Conservation (phyloP, 768 basidiomycete species). For the Suillus sp. region DNA sequence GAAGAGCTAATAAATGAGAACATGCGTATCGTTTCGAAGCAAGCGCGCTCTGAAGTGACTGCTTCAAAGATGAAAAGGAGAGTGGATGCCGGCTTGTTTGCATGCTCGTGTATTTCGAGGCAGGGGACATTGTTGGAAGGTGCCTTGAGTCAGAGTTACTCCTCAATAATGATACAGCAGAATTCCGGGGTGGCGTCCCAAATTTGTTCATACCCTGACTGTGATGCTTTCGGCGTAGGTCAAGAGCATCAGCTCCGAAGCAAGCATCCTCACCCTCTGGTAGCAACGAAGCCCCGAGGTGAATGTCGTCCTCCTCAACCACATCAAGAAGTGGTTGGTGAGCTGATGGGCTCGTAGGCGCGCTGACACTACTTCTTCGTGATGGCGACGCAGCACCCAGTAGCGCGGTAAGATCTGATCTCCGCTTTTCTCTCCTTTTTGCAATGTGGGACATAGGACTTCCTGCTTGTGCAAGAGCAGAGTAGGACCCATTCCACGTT, state of each 20-base stretch:
- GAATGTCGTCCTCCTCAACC: conserved; percentile 41
- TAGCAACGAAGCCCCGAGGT: conserved; percentile 24
- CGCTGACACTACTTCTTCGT: conserved; percentile 40
- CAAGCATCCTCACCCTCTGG: conserved; percentile 32
- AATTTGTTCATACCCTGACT: conserved; percentile 53
- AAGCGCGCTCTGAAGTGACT: conserved; percentile 65
- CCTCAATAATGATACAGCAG: conserved; percentile 19
- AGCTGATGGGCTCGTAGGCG: conserved; percentile 39
- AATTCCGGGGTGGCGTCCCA: conserved; percentile 33
- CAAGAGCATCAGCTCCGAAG: conserved; percentile 67
- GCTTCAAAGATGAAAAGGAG: conserved; percentile 62
- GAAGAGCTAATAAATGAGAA: conserved; percentile 75
- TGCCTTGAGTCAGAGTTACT: conserved; percentile 22
- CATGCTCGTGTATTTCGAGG: conserved; percentile 65
- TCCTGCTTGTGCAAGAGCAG: conserved; percentile 49
- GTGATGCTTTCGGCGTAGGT: conserved; percentile 56
- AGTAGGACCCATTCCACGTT: conserved; percentile 76
- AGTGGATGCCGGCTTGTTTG: conserved; percentile 65
- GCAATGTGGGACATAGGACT: conserved; percentile 45
- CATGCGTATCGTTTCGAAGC: conserved; percentile 77
- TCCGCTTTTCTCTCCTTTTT: conserved; percentile 52
- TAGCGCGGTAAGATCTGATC: conserved; percentile 55
- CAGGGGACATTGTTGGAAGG: conserved; percentile 39
- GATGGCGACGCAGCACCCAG: conserved; percentile 34
- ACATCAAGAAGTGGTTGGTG: conserved; percentile 35